Conservation (phyloP, 495 filamentous ascomycete species). For the Geopyxis carbonaria region DNA sequence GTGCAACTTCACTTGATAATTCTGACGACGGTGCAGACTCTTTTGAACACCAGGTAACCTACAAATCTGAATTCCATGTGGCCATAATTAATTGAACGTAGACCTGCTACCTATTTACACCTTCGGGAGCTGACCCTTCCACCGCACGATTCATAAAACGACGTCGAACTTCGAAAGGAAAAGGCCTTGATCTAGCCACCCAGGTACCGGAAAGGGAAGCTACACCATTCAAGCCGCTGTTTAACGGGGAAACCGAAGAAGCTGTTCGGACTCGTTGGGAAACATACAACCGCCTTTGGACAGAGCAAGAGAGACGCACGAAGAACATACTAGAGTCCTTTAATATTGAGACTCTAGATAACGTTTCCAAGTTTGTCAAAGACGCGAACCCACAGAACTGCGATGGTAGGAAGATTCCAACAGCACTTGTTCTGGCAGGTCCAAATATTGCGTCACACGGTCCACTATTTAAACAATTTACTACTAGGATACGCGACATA, state of each 20-base stretch:
- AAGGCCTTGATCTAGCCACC: constrained; percentile 24
- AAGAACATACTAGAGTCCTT: constrained; percentile 48
- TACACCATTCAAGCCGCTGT: constrained; percentile 38
- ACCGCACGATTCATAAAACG: constrained; percentile 43
- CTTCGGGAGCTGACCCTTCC: constrained; percentile 29
- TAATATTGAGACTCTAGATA: constrained; percentile 41
- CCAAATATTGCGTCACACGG: constrained; percentile 71
- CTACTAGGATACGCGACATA: constrained; percentile 33
- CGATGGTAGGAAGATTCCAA: constrained; percentile 46
- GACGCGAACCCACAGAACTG: constrained; percentile 33
- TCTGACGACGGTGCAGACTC: too few species aligned
- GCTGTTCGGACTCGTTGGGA: constrained; percentile 39
- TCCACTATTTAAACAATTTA: constrained; percentile 53
- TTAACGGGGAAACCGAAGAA: constrained; percentile 44
- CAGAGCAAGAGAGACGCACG: constrained; percentile 45
- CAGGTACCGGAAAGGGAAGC: constrained; percentile 22
- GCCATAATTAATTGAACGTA: constrained; percentile 4
- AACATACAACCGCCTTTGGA: constrained; percentile 52
- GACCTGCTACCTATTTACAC: constrained; percentile 50
- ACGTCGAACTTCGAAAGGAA: constrained; percentile 26
- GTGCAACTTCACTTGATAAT: too few species aligned
- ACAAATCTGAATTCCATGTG: constrained; percentile 6
- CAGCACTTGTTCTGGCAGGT: constrained; percentile 66
- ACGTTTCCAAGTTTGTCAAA: constrained; percentile 50
- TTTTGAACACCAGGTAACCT: constrained; percentile 39